These are phyloP conservation scores for Coemansia sp. DNA, from an alignment of 192 early-diverging fungal species.

Conservation along the genomic window DNA sequence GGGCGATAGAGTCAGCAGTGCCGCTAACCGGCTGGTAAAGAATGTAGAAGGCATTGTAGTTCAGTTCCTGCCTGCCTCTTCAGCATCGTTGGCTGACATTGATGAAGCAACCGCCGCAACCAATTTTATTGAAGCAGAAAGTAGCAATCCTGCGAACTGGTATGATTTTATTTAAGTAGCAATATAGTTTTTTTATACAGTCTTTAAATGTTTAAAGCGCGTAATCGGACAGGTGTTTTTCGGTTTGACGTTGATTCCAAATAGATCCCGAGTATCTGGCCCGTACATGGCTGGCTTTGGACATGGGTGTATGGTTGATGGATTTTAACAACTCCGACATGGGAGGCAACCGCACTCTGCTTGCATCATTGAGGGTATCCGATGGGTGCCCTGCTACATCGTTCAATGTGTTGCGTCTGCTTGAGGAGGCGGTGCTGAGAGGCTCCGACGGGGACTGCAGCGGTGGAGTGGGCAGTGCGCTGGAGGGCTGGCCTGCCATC, in stretches of 20 bases:
- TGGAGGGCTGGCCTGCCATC: not conserved
- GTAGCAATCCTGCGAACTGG: not conserved
- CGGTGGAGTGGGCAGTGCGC: not conserved
- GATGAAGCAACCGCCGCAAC: slow-evolving; percentile 8
- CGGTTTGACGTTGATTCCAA: not conserved
- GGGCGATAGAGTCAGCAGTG: slow-evolving; percentile 33
- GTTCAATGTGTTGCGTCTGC: slow-evolving; percentile 1
- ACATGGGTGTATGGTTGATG: slow-evolving; percentile 1
- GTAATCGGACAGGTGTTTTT: no score
- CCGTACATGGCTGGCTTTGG: not conserved
- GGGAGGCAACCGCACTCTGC: slow-evolving; percentile 24
- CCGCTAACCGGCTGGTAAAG: slow-evolving; percentile 28
- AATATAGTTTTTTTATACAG: no score
- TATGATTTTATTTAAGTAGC: not conserved
- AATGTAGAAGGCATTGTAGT: slow-evolving; percentile 35
- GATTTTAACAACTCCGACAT: slow-evolving; percentile 38
- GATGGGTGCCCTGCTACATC: not conserved
- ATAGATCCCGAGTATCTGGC: not conserved
- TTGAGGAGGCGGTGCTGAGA: not conserved
- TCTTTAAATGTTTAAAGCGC: no score
- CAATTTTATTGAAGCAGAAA: not conserved
- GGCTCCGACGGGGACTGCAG: not conserved
- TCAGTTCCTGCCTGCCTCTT: slow-evolving; percentile 14
- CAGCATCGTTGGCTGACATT: not conserved
- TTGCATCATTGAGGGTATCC: not conserved